These are phyloP conservation scores for Leishmania braziliensis DNA, from an alignment of 208 protist genomes.

Conservation along the genomic window DNA sequence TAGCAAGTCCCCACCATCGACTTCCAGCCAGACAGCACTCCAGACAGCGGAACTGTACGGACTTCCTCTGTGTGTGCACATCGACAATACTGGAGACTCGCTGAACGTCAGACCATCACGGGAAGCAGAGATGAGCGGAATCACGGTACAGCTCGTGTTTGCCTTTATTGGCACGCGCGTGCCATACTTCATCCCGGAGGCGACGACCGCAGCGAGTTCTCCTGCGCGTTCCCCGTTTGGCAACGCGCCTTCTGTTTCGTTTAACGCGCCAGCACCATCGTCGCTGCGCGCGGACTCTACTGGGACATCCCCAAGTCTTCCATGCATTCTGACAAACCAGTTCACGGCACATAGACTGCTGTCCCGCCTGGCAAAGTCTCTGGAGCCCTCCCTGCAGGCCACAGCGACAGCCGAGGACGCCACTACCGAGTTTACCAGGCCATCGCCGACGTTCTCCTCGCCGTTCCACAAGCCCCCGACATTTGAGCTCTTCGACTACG, in stretches of 20 bases:
- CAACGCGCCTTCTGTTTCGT: conserved; percentile 2
- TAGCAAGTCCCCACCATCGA: neutral
- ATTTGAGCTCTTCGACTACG: conserved; percentile 28
- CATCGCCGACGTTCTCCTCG: neutral
- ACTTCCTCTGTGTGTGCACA: neutral
- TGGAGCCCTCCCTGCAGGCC: neutral
- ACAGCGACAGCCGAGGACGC: neutral
- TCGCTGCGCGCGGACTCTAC: conserved; percentile 18
- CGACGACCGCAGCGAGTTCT: neutral
- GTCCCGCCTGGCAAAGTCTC: conserved; percentile 11
- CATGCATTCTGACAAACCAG: neutral
- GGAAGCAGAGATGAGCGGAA: conserved; percentile 14
- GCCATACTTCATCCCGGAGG: conserved; percentile 22
- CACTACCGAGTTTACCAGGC: neutral
- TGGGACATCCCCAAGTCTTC: conserved; percentile 13
- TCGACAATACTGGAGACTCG: neutral
- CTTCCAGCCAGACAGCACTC: neutral
- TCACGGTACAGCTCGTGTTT: conserved; percentile 34
- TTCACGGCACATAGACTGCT: conserved; percentile 22
- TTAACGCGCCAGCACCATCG: conserved; percentile 1
- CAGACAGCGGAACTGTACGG: neutral
- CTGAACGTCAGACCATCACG: neutral
- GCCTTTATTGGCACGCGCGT: conserved; percentile 36
- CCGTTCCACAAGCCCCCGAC: conserved; percentile 4
- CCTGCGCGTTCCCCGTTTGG: conserved; percentile 12